Percentiles rank a stretch among this genome's conserved stretches.
Conservation (phyloP, 306 rosid species). For the Hippophae gyantsensis region DNA sequence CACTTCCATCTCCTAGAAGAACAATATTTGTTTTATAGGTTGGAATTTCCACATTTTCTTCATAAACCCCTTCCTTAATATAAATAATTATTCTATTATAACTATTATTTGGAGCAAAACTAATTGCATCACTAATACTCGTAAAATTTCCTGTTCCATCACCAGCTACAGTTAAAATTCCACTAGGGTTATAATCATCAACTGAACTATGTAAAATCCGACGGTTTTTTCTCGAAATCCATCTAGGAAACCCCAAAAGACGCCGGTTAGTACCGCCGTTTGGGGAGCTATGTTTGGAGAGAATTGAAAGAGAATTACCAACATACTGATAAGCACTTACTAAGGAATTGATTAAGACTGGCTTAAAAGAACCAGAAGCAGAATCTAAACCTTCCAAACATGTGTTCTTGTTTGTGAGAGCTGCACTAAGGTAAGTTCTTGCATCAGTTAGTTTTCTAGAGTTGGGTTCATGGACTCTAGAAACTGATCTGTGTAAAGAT, state of each 20-base stretch:
- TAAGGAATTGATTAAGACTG: constrained; percentile 36
- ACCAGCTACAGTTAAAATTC: constrained; percentile 45
- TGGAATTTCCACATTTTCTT: constrained; percentile 66
- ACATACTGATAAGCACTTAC: constrained; percentile 45
- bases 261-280: constrained; percentile 32
- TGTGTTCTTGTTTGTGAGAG: constrained; percentile 77
- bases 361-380: constrained; percentile 59
- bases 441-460: constrained; percentile 35
- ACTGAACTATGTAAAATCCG: constrained; percentile 29
- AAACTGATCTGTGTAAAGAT: constrained; percentile 41
- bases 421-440: constrained; percentile 65
- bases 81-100: constrained; percentile 44
- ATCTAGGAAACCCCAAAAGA: constrained; percentile 27
- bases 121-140: constrained; percentile 49
- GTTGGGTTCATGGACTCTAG: constrained; percentile 24
- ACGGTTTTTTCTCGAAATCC: constrained; percentile 31
- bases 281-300: constrained; percentile 22
- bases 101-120: constrained; percentile 61
- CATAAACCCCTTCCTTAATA: constrained; percentile 49
- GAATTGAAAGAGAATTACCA: constrained; percentile 57
- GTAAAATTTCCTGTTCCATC: constrained; percentile 72
- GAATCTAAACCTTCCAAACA: constrained; percentile 72
- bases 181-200: constrained; percentile 28
- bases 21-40: constrained; percentile 56
- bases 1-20: constrained; percentile 71